phyloP scores from a whole-genome alignment of 176 grass and related monocot genomes.

The Miscanthus lutarioriparius region DNA sequence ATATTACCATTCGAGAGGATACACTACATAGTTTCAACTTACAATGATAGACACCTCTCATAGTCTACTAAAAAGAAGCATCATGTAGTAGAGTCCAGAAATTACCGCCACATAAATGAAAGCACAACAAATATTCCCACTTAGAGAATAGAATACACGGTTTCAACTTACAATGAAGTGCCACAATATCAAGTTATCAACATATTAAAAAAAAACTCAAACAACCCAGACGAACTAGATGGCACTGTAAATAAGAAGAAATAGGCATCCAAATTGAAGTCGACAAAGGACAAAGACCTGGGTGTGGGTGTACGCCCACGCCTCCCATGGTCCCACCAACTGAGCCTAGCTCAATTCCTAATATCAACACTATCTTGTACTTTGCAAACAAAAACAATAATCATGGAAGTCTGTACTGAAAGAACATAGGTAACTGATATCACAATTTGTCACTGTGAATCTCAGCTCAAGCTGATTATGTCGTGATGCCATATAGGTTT shows the following conservation, averaged over 20 bases:
- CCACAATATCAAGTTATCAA: background rate
- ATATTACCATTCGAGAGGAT: background rate
- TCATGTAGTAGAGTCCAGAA: background rate
- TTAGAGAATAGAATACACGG: background rate
- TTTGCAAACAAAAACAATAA: background rate
- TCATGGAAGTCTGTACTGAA: background rate
- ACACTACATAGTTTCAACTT: background rate
- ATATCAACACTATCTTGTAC: background rate
- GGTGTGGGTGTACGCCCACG: background rate
- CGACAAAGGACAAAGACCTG: background rate
- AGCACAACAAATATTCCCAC: background rate
- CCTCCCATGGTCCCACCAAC: background rate
- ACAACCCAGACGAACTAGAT: background rate
- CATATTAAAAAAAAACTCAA: background rate
- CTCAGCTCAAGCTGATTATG: background rate
- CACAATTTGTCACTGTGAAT: background rate
- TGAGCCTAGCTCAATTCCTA: background rate
- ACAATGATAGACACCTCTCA: background rate
- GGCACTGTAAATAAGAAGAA: background rate
- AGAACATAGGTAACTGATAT: background rate
- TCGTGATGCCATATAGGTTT: background rate
- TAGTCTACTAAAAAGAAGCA: background rate
- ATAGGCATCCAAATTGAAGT: background rate
- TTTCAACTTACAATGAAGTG: slow-evolving; percentile 4
- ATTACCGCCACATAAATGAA: background rate